phyloP scores from a whole-genome alignment of 805 yeast genomes.

The Hanseniaspora lachancei region DNA sequence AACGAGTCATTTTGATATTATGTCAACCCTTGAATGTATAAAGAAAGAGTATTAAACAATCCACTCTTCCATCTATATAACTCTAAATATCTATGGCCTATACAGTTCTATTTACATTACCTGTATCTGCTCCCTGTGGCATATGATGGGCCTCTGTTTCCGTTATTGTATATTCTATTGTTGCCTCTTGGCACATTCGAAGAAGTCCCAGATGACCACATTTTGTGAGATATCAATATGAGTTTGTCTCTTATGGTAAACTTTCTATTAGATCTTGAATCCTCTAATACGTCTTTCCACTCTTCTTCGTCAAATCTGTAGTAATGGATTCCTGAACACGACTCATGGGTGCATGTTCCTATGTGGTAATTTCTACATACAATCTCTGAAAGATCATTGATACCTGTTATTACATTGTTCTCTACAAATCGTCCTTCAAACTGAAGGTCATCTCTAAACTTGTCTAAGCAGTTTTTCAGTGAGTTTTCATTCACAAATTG shows the following conservation, averaged over 20 bases:
- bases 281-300: background rate
- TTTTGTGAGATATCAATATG: conserved; percentile 1
- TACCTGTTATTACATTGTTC: conserved; percentile 2
- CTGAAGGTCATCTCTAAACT: conserved; percentile 37
- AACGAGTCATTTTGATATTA: no score
- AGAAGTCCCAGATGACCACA: background rate
- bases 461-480: conserved; percentile 48
- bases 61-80: no score
- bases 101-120: background rate
- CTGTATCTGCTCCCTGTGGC: background rate
- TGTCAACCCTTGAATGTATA: no score
- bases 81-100: no score
- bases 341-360: background rate
- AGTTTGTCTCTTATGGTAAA: conserved; percentile 9
- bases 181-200: background rate
- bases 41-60: no score
- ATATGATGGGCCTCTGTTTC: background rate
- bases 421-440: conserved; percentile 8
- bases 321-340: conserved; percentile 9
- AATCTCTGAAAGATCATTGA: conserved; percentile 7
- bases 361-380: conserved; percentile 8
- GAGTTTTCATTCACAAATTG: conserved; percentile 41
- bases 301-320: background rate
- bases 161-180: background rate
- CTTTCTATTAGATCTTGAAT: background rate